These are phyloP conservation scores for Moniliella sp. DNA, from an alignment of 1,284 basidiomycete genomes.

Conservation along the genomic window DNA sequence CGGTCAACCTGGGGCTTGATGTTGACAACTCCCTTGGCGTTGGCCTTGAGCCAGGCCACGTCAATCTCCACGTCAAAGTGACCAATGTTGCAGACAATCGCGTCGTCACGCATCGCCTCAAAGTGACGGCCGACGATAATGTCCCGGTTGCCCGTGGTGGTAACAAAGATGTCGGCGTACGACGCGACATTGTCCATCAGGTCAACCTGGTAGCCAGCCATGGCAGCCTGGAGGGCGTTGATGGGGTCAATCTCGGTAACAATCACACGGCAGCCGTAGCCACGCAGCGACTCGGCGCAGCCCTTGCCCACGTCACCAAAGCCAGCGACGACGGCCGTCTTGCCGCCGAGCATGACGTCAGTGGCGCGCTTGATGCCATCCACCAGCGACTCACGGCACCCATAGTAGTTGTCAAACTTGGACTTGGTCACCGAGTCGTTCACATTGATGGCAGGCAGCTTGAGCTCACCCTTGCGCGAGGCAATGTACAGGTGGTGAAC, in stretches of 20 bases:
- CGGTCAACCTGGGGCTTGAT: conserved; percentile 99
- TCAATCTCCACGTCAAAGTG: conserved; percentile 99
- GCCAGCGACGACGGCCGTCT: conserved; percentile 92
- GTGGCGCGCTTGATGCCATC: conserved; percentile 99
- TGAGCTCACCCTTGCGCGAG: conserved; percentile 81
- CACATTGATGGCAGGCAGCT: conserved; percentile 97
- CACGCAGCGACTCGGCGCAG: conserved; percentile 85
- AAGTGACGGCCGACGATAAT: conserved; percentile 90
- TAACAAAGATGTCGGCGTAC: conserved; percentile 79
- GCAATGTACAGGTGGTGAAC: conserved; percentile 97
- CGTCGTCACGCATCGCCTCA: conserved; percentile 81
- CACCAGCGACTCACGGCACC: conserved; percentile 74
- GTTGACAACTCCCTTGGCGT: conserved; percentile 64
- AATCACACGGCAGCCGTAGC: conserved; percentile 86
- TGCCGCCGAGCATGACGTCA: conserved; percentile 98
- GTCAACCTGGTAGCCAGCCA: conserved; percentile 96
- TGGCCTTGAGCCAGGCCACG: conserved; percentile 90
- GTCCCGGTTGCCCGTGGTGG: conserved; percentile 94
- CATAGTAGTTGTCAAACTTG: conserved; percentile 55
- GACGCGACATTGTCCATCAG: conserved; percentile 92
- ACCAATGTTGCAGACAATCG: conserved; percentile 95
- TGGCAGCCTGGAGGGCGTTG: conserved; percentile 96
- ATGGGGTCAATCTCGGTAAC: conserved; percentile 98
- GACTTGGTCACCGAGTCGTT: conserved; percentile 90
- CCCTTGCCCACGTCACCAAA: conserved; percentile 99